phyloP scores from a whole-genome alignment of 129 eudicot species.

The Flaveria brownii region DNA sequence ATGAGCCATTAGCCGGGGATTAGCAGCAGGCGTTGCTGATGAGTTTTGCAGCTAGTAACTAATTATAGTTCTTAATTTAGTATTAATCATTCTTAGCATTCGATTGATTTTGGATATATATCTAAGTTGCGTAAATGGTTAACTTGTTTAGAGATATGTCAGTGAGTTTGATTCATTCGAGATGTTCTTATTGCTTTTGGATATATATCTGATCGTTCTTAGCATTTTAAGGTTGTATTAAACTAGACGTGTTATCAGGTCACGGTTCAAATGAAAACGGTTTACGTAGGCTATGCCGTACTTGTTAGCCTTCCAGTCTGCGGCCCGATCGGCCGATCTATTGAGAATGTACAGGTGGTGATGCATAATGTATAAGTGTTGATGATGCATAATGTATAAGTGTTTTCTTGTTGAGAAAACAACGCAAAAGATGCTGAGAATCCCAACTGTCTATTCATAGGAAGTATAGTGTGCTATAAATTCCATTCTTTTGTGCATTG shows the following conservation, averaged over 20 bases:
- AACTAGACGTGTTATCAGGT: too few species aligned
- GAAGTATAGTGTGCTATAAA: slow-evolving; percentile 9
- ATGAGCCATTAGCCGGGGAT: slow-evolving; percentile 22
- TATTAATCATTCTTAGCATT: background rate
- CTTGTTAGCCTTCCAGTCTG: too few species aligned
- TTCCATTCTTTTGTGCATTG: background rate
- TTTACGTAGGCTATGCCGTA: too few species aligned
- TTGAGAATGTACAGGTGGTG: slow-evolving; percentile 2
- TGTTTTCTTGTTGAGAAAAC: background rate
- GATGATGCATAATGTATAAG: background rate
- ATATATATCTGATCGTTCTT: too few species aligned
- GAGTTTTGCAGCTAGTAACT: slow-evolving; percentile 56
- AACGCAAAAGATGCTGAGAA: background rate
- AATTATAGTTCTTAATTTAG: background rate
- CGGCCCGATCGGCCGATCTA: too few species aligned
- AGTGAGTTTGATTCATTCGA: background rate
- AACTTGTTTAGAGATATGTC: slow-evolving; percentile 4
- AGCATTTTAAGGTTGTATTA: background rate
- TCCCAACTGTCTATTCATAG: slow-evolving; percentile 27
- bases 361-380: background rate
- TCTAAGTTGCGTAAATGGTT: slow-evolving; percentile 11
- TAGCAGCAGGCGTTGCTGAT: slow-evolving; percentile 24
- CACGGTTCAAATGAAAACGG: too few species aligned
- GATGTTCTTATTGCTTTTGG: slow-evolving; percentile 3
- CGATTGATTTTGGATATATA: background rate